A percentile compares a stretch with the other conserved stretches of the same genome.
These are phyloP conservation scores for Solanum piurae DNA, from an alignment of 257 asterid species.

Conservation along the genomic window DNA sequence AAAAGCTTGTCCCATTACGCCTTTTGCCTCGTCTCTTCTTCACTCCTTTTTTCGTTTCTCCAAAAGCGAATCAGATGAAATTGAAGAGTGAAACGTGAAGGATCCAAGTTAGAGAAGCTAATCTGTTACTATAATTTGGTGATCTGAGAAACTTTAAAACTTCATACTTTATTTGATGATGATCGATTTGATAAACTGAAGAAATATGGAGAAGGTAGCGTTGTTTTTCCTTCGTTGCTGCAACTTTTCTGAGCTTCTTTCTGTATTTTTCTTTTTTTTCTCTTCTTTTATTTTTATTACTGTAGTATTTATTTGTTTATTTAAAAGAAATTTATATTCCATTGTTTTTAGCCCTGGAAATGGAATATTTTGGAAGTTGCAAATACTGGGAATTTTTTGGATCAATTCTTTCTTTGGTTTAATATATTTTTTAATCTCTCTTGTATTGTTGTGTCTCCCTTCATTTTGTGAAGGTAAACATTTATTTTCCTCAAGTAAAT, in stretches of 20 bases:
- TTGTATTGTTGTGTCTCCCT: not conserved
- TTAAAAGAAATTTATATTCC: not conserved
- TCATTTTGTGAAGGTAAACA: not conserved
- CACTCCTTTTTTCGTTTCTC: not conserved
- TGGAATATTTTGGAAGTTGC: not conserved
- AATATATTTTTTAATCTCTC: not conserved
- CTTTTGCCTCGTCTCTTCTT: not conserved
- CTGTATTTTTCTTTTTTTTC: not conserved
- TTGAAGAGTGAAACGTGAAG: not conserved
- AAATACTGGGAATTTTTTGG: not conserved
- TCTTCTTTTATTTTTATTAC: not conserved
- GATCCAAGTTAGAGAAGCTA: not conserved
- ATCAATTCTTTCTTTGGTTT: not conserved
- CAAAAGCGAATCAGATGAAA: conserved; percentile 2
- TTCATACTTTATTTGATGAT: not conserved
- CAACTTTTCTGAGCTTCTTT: not conserved
- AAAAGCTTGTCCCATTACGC: conserved; percentile 86
- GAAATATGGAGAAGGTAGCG: not conserved
- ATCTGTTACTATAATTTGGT: not conserved
- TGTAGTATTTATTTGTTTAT: not conserved
- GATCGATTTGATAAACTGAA: not conserved
- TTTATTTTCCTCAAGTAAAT: not conserved
- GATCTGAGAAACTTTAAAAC: not conserved
- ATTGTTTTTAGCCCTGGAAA: not conserved
- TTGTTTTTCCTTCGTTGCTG: not conserved